These are phyloP conservation scores for Colletotrichum siamense DNA, from an alignment of 2,329 filamentous ascomycete genomes.

Conservation along the genomic window DNA sequence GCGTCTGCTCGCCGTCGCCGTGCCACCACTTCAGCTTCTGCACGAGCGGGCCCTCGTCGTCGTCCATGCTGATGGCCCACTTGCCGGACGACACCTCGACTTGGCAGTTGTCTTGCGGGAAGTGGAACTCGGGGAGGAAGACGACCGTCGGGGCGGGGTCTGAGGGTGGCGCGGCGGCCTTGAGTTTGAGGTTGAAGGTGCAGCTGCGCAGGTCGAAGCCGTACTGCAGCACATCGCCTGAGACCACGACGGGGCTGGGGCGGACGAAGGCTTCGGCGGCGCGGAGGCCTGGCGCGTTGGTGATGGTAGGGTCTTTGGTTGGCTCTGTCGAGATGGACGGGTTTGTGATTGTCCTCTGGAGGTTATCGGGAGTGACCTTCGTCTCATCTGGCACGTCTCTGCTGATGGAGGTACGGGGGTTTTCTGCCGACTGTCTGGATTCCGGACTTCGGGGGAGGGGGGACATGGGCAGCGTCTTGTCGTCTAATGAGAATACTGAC, in stretches of 20 bases:
- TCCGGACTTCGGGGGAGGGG: slow-evolving; percentile 49
- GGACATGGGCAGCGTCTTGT: slow-evolving; percentile 66
- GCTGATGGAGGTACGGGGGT: slow-evolving; percentile 10
- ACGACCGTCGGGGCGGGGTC: slow-evolving; percentile 78
- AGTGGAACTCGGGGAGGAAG: slow-evolving; percentile 91
- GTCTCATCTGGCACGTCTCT: slow-evolving; percentile 56
- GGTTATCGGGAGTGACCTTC: slow-evolving; percentile 74
- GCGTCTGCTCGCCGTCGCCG: slow-evolving; percentile 78
- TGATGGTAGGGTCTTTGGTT: slow-evolving; percentile 60
- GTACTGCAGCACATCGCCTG: slow-evolving; percentile 73
- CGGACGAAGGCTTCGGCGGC: slow-evolving; percentile 94
- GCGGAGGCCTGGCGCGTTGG: slow-evolving; percentile 75
- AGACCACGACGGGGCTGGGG: slow-evolving; percentile 78
- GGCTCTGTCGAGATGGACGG: slow-evolving; percentile 67
- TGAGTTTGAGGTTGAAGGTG: slow-evolving; percentile 76
- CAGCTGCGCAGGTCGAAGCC: slow-evolving; percentile 85
- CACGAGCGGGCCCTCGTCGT: slow-evolving; percentile 70
- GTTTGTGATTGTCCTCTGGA: slow-evolving; percentile 75
- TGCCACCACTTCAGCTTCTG: slow-evolving; percentile 95
- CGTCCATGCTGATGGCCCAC: slow-evolving; percentile 82
- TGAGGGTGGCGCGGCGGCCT: slow-evolving; percentile 54
- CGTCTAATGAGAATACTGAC: slow-evolving; percentile 87
- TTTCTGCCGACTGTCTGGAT: slow-evolving; percentile 29
- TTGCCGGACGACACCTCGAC: slow-evolving; percentile 85
- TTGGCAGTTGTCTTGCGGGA: slow-evolving; percentile 73